These are phyloP conservation scores for Claviceps cyperi DNA, from an alignment of 2,329 filamentous ascomycete genomes.

Conservation along the genomic window DNA sequence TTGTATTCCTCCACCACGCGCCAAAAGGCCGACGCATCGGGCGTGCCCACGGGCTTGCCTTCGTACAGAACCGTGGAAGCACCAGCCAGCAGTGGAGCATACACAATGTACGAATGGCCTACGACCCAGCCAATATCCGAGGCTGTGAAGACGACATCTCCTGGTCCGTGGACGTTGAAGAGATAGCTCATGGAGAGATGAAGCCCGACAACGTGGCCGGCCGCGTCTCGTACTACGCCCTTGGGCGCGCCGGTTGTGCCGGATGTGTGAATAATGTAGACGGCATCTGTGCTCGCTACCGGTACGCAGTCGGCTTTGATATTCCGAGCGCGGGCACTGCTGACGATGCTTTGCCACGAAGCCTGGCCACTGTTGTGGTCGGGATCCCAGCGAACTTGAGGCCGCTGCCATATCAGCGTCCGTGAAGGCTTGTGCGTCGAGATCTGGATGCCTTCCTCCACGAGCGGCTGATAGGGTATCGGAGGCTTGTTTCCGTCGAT, in stretches of 20 bases:
- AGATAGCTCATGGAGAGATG: slow-evolving; percentile 70
- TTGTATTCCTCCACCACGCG: slow-evolving; percentile 71
- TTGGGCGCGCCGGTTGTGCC: slow-evolving; percentile 74
- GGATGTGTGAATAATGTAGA: slow-evolving; percentile 89
- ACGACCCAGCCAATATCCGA: slow-evolving; percentile 80
- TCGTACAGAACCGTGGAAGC: slow-evolving; percentile 82
- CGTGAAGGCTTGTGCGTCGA: slow-evolving; percentile 57
- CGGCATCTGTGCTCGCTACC: slow-evolving; percentile 58
- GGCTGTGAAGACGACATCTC: slow-evolving; percentile 60
- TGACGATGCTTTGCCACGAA: slow-evolving; percentile 65
- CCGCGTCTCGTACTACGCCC: slow-evolving; percentile 68
- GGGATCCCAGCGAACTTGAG: slow-evolving; percentile 61
- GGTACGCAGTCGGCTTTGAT: slow-evolving; percentile 62
- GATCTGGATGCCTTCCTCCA: slow-evolving; percentile 55
- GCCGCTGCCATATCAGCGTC: slow-evolving; percentile 72
- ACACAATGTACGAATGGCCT: slow-evolving; percentile 66
- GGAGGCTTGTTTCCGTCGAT: slow-evolving; percentile 77
- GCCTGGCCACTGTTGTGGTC: slow-evolving; percentile 52
- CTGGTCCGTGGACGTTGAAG: slow-evolving; percentile 69
- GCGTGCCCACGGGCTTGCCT: slow-evolving; percentile 85
- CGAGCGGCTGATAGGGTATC: slow-evolving; percentile 60
- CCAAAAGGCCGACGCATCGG: slow-evolving; percentile 81
- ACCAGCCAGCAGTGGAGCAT: slow-evolving; percentile 71
- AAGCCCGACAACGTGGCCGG: slow-evolving; percentile 75
- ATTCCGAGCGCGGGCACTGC: slow-evolving; percentile 52